phyloP scores from a whole-genome alignment of 129 eudicot species.

The Pulicaria dysenterica region DNA sequence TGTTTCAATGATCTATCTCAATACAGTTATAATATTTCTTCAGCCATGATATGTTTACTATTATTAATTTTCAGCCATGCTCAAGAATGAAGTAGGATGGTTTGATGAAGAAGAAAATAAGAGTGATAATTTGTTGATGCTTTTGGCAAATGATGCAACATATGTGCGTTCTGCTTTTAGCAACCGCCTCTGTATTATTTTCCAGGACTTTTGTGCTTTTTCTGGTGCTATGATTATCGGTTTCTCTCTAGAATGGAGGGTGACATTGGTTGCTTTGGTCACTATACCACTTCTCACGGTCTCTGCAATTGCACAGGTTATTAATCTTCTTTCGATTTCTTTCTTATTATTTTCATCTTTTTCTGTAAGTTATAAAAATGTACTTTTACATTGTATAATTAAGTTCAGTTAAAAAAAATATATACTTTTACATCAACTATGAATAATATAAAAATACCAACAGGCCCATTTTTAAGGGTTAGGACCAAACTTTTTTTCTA shows the following conservation, averaged over 20 bases:
- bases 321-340: background rate
- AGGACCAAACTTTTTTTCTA: no score
- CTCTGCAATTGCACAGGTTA: conserved; percentile 60
- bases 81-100: conserved; percentile 70
- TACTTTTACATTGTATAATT: no score
- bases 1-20: background rate
- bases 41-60: background rate
- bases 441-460: background rate
- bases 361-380: no score
- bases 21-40: no score
- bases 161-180: conserved; percentile 59
- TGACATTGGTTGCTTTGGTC: conserved; percentile 50
- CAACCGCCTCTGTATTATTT: conserved; percentile 43
- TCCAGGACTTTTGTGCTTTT: conserved; percentile 57
- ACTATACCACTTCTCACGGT: conserved; percentile 51
- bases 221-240: conserved; percentile 55
- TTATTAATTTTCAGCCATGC: conserved; percentile 44
- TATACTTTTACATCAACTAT: no score
- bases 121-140: conserved; percentile 45
- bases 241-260: conserved; percentile 54
- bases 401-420: no score
- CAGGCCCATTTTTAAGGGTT: background rate
- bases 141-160: conserved; percentile 63
- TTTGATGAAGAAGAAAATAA: conserved; percentile 58
- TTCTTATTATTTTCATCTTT: background rate